Conservation (phyloP, 2,329 filamentous ascomycete species). For the Xylaria sp. region DNA sequence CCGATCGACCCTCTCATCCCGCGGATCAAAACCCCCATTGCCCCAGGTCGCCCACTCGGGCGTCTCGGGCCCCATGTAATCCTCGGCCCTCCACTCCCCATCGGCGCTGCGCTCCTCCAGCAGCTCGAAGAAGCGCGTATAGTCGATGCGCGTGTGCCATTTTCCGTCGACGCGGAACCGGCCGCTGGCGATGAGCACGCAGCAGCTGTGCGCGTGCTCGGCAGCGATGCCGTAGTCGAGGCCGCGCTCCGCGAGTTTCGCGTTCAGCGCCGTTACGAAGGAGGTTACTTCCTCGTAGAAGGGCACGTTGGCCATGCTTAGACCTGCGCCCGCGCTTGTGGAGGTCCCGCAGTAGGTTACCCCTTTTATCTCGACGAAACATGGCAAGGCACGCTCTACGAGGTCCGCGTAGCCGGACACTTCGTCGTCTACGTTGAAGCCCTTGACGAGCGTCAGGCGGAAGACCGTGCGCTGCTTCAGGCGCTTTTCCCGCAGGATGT, state of each 20-base stretch:
- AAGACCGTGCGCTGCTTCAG: constrained; percentile 93
- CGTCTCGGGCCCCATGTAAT: constrained; percentile 87
- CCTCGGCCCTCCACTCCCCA: constrained; percentile 82
- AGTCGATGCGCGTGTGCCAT: constrained; percentile 95
- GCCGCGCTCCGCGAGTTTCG: constrained; percentile 74
- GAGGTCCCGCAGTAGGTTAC: constrained; percentile 96
- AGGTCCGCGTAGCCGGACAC: constrained; percentile 89
- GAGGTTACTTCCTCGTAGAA: constrained; percentile 91
- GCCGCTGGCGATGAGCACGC: constrained; percentile 84
- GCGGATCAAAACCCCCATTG: constrained; percentile 91
- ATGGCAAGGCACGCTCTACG: constrained; percentile 85
- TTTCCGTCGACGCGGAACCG: constrained; percentile 80
- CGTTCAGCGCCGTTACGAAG: constrained; percentile 81
- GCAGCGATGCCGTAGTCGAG: constrained; percentile 90
- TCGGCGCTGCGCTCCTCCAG: constrained; percentile 75
- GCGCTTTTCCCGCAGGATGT: constrained; percentile 85
- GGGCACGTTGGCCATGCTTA: constrained; percentile 97
- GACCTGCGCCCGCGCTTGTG: constrained; percentile 82
- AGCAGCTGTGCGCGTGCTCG: constrained; percentile 95
- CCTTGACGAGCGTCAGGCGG: constrained; percentile 93
- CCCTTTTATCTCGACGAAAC: constrained; percentile 95
- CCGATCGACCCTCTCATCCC: constrained; percentile 85
- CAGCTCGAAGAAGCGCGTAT: constrained; percentile 86
- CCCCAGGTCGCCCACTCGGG: constrained; percentile 97
- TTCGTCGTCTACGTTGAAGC: constrained; percentile 97